Base-by-base conservation (phyloP, 257 asterid species). In the Solanum etuberosum region DNA sequence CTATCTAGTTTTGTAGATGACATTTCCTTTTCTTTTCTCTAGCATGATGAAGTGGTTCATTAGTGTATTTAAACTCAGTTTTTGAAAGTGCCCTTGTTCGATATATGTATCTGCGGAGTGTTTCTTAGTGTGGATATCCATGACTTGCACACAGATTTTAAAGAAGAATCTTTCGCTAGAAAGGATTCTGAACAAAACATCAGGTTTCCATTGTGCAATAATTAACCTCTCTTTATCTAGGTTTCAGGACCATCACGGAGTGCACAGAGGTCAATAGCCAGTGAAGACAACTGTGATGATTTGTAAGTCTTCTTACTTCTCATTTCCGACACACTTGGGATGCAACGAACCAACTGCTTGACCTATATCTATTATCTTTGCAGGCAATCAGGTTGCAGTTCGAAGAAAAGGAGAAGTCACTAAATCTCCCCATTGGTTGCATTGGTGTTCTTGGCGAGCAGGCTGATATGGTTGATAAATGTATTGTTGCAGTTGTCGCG, bases 301-400 rank as follows among this genome's bases (percentile, higher is more conserved):
- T 91, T 91, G 98, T 96, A 92, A 90, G 98, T 89, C n/a, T 80
- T 83, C 15, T 54, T 29, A 15, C 70, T 21, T 90, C 84, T 78
- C 38, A 78, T 78, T 78, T 78, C 65, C 16, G 10, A 14, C 35
- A 25, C 61, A 42, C 15, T 40, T 77, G 63, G 35, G n/a, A 14
- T 78, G 84, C 38, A 42, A 27, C 4, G 3, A 15, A 78, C 63
- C 38, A 78, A 15, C 16, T 43, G 84, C 5, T 37, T 78, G 61
- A 34, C 57, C 20, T 77, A 18, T 42, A 25, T 78, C 32, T 46
- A 13, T 57, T 29, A 63, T 80, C 72, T 67, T 87, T 84, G 88
- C 94, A 95, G 99, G 92, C 96, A 91, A 84, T 89, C 91, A 12
- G 94, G 89, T 84, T 87, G 93, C 92, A 92, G 95, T 88, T 92